Evolutionary conservation across 2,329 filamentous ascomycete species (phyloP).

Genomic region (Aspergillus brasiliensis): DNA sequence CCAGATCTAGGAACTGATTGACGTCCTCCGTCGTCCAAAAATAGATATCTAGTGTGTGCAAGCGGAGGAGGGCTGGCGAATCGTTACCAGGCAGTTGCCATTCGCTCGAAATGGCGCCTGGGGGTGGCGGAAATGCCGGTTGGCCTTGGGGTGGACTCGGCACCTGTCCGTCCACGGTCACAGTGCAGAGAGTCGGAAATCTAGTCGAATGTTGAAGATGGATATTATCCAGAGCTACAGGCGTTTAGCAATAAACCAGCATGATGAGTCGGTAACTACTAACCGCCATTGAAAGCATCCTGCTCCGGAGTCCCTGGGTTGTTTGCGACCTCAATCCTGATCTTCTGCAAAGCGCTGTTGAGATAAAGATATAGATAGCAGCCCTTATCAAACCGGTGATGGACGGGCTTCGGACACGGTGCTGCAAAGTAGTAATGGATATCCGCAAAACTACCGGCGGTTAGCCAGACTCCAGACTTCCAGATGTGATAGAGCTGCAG

Average conservation of each 20-base stretch:
- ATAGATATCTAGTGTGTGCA: slow-evolving; percentile 65
- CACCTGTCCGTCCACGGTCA: slow-evolving; percentile 53
- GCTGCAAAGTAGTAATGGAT: slow-evolving; percentile 65
- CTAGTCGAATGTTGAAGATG: slow-evolving; percentile 59
- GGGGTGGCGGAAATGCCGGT: slow-evolving; percentile 27
- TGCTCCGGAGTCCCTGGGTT: slow-evolving; percentile 64
- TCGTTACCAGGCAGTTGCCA: slow-evolving; percentile 62
- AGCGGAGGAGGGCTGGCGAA: slow-evolving; percentile 52
- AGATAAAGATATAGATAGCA: slow-evolving; percentile 68
- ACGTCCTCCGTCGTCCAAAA: slow-evolving; percentile 65
- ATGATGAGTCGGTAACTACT: slow-evolving; percentile 25
- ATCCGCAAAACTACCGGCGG: slow-evolving; percentile 58
- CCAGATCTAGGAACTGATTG: slow-evolving; percentile 54
- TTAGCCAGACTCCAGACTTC: slow-evolving; percentile 9
- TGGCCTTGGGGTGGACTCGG: slow-evolving; percentile 25
- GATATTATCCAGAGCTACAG: slow-evolving; percentile 53
- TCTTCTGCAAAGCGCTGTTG: slow-evolving; percentile 54
- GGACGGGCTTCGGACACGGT: slow-evolving; percentile 56
- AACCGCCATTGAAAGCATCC: slow-evolving; percentile 65
- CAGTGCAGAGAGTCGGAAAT: slow-evolving; percentile 61
- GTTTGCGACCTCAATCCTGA: slow-evolving; percentile 65
- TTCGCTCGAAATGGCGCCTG: slow-evolving; percentile 42
- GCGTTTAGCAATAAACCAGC: background rate
- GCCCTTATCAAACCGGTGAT: slow-evolving; percentile 66
- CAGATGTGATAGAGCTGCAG: background rate